These are phyloP conservation scores for Biscogniauxia marginata DNA, from an alignment of 2,329 filamentous ascomycete genomes.

Conservation along the genomic window DNA sequence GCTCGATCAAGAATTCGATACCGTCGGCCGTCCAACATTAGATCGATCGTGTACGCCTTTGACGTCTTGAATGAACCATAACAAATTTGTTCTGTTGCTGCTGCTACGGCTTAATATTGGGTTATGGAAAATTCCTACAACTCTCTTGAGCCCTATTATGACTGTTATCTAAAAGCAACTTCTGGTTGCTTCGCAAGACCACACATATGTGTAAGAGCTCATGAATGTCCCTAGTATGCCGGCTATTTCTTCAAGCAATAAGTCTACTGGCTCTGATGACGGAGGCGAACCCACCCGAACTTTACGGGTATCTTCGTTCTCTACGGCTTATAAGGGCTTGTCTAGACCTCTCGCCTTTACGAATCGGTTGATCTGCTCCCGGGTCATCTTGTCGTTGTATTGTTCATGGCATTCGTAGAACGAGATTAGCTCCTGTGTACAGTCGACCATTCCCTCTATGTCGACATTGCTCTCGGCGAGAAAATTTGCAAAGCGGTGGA, in stretches of 20 bases:
- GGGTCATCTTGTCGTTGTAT: slow-evolving; percentile 58
- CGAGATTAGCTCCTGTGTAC: slow-evolving; percentile 86
- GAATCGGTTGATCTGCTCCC: slow-evolving; percentile 58
- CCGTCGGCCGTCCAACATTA: background rate
- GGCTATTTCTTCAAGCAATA: background rate
- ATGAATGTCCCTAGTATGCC: background rate
- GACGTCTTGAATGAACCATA: no score
- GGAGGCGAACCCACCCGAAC: background rate
- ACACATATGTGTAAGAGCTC: background rate
- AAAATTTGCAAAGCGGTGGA: slow-evolving; percentile 70
- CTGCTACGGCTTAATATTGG: no score
- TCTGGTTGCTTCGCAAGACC: background rate
- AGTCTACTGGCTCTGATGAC: background rate
- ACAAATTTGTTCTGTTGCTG: no score
- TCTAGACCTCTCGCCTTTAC: slow-evolving; percentile 58
- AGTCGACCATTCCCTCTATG: slow-evolving; percentile 81
- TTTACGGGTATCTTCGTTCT: background rate
- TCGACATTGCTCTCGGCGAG: slow-evolving; percentile 83
- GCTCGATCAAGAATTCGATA: background rate
- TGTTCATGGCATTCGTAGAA: slow-evolving; percentile 73
- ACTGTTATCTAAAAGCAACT: no score
- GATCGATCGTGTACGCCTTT: no score
- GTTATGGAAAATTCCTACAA: no score
- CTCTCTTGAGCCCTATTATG: no score
- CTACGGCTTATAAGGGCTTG: slow-evolving; percentile 33